Evolutionary conservation across 1,284 basidiomycete species (phyloP).

Genomic region (Bondarzewia mesenterica): DNA sequence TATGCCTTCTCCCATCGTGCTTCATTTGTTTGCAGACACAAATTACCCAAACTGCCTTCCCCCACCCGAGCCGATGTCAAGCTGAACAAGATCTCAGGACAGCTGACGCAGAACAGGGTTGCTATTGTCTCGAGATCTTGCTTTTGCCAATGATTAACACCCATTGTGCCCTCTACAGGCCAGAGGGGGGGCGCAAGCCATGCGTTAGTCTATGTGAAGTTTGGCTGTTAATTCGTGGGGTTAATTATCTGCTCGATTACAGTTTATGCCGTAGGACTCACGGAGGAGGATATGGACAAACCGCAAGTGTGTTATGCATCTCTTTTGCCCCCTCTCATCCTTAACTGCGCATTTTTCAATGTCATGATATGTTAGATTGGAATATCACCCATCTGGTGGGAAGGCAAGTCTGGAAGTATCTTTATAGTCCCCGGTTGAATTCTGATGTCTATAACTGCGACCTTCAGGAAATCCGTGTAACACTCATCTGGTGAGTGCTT

Average conservation of each 20-base stretch:
- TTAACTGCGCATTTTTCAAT: neutral
- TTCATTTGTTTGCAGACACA: slow-evolving; percentile 36
- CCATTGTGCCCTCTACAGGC: slow-evolving; percentile 29
- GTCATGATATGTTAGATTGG: slow-evolving; percentile 50
- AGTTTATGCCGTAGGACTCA: slow-evolving; percentile 74
- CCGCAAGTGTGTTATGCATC: slow-evolving; percentile 48
- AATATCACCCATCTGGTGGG: slow-evolving; percentile 83
- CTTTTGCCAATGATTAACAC: slow-evolving; percentile 1
- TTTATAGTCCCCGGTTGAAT: neutral
- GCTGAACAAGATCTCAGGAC: slow-evolving; percentile 65
- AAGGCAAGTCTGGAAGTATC: slow-evolving; percentile 42
- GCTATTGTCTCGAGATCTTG: neutral
- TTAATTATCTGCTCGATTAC: slow-evolving; percentile 2
- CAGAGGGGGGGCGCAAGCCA: slow-evolving; percentile 72
- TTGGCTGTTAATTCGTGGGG: slow-evolving; percentile 1
- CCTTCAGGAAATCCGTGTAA: slow-evolving; percentile 73
- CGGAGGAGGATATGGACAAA: slow-evolving; percentile 76
- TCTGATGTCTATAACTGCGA: neutral
- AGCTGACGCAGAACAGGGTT: slow-evolving; percentile 68
- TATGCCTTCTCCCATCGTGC: too few relatives aligned
- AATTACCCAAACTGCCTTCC: slow-evolving; percentile 31
- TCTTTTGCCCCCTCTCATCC: neutral
- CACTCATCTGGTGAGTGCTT: slow-evolving; percentile 52
- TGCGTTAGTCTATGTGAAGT: slow-evolving; percentile 47
- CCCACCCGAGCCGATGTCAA: slow-evolving; percentile 32